A percentile compares a stretch with the other conserved stretches of the same genome.
These are phyloP conservation scores for Cryptomeria japonica DNA, from an alignment of 75 land plant species.

Conservation along the genomic window DNA sequence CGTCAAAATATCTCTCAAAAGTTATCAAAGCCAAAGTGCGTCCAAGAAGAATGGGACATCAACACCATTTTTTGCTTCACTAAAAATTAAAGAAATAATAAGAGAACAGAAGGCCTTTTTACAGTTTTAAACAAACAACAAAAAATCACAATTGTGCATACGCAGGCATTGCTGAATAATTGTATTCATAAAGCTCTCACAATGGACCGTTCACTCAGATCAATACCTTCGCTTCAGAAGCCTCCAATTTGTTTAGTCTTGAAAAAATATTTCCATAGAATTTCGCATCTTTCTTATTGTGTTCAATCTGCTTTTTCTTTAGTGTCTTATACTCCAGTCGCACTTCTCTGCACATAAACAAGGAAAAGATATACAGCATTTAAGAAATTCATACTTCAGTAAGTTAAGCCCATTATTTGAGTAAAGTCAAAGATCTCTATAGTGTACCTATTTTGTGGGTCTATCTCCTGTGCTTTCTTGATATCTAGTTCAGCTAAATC, in stretches of 20 bases:
- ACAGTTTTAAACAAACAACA: neutral
- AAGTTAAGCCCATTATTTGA: neutral
- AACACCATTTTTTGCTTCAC: too few relatives aligned
- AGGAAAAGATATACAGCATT: neutral
- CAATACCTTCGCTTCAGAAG: constrained; percentile 6
- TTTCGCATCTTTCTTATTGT: constrained; percentile 74
- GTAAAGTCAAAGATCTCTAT: neutral
- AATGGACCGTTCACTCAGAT: neutral
- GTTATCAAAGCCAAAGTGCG: neutral
- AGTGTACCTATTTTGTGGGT: constrained; percentile 41
- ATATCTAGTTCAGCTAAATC: constrained; percentile 54
- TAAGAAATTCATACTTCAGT: neutral
- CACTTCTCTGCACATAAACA: constrained; percentile 51
- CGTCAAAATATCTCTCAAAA: neutral
- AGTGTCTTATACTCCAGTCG: constrained; percentile 44
- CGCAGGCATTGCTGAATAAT: neutral
- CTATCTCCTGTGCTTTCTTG: constrained; percentile 56
- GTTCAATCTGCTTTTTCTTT: constrained; percentile 51
- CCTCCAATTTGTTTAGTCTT: constrained; percentile 19
- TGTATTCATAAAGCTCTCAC: neutral
- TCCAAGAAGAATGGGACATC: neutral
- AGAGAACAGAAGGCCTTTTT: neutral
- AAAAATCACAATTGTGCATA: neutral
- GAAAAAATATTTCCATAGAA: constrained; percentile 72
- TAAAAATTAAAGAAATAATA: neutral